Conservation (phyloP, 257 asterid genomes). For the Nicotiana tabacum region DNA sequence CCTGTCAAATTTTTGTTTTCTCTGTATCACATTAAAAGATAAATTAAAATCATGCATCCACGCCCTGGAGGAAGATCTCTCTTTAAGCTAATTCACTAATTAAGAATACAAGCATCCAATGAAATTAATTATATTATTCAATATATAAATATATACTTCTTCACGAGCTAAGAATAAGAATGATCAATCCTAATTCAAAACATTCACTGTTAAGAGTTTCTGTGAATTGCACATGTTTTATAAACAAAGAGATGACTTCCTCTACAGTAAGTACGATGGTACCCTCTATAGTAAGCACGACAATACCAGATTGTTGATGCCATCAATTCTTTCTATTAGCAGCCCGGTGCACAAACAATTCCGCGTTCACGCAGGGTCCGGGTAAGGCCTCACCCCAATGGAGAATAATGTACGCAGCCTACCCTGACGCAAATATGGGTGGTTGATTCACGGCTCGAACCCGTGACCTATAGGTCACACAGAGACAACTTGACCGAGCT, state of each 20-base stretch:
- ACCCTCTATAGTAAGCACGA: neutral
- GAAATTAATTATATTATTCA: neutral
- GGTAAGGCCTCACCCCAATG: no score
- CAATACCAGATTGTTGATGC: neutral
- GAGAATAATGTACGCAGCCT: no score
- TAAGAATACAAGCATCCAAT: neutral
- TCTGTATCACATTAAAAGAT: slow-evolving; percentile 9
- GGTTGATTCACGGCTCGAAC: no score
- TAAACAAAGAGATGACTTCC: neutral
- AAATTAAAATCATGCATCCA: neutral
- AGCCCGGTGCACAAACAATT: no score
- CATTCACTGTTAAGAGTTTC: neutral
- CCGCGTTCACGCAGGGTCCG: no score
- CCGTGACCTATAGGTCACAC: no score
- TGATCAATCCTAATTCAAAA: neutral
- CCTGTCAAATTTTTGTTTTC: slow-evolving; percentile 26
- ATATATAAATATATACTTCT: neutral
- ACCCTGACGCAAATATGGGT: no score
- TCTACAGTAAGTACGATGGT: neutral
- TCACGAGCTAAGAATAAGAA: neutral
- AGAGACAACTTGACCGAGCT: no score
- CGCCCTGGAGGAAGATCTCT: neutral
- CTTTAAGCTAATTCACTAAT: neutral
- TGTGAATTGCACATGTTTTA: neutral
- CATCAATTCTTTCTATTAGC: neutral